These are phyloP conservation scores for Eucommia ulmoides DNA, from an alignment of 257 asterid species.

Conservation along the genomic window DNA sequence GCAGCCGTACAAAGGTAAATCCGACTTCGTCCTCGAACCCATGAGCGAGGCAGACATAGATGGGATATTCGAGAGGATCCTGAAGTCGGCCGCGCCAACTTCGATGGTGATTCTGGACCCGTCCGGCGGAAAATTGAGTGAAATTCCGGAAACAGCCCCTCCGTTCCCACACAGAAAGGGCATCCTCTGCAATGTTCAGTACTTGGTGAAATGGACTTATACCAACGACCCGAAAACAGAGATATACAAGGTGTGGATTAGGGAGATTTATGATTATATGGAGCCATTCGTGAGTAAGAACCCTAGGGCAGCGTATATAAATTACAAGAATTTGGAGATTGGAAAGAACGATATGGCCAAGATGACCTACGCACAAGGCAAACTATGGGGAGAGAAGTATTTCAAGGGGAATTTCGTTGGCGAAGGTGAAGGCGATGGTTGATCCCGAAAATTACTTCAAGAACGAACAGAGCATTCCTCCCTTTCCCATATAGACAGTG, in stretches of 20 bases:
- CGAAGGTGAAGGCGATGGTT: background rate
- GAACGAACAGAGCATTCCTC: background rate
- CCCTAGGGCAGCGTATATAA: background rate
- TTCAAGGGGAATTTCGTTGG: background rate
- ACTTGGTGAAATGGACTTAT: background rate
- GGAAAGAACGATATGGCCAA: background rate
- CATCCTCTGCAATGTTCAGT: background rate
- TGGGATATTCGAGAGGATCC: background rate
- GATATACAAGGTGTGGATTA: too few relatives aligned
- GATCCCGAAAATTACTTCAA: background rate
- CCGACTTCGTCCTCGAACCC: background rate
- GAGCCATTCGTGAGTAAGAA: background rate
- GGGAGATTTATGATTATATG: background rate
- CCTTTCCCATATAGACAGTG: too few relatives aligned
- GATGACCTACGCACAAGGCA: background rate
- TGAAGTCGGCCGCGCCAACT: background rate
- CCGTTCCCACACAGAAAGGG: background rate
- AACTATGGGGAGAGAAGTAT: background rate
- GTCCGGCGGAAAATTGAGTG: background rate
- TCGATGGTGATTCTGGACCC: background rate
- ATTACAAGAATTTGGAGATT: background rate
- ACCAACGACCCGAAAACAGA: background rate
- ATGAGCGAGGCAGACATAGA: background rate
- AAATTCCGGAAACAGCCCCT: background rate
- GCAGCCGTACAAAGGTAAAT: background rate